Percentiles rank a stretch among this genome's conserved stretches.
Conservation (phyloP, 257 asterid species). For the Penstemon davidsonii region DNA sequence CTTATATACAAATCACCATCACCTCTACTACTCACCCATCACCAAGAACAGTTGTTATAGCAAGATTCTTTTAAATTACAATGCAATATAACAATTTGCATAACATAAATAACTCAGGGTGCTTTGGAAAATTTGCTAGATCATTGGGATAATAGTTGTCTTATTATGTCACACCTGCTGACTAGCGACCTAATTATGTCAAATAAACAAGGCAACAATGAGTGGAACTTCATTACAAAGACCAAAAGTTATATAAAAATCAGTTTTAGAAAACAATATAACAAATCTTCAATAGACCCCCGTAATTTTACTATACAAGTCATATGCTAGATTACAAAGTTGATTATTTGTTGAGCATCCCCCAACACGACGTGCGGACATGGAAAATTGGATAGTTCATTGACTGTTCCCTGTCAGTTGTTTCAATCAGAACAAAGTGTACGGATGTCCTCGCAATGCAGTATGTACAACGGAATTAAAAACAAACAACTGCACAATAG, state of each 20-base stretch:
- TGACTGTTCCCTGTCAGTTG: background rate
- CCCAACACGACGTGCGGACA: background rate
- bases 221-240: background rate
- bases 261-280: background rate
- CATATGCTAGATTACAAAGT: background rate
- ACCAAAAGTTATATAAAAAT: background rate
- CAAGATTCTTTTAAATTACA: background rate
- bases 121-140: background rate
- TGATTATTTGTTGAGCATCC: background rate
- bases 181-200: background rate
- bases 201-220: background rate
- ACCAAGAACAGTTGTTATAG: background rate
- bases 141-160: background rate
- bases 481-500: background rate
- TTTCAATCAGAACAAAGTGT: background rate
- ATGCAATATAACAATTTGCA: background rate
- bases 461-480: background rate
- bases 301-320: background rate
- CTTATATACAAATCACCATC: background rate
- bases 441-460: background rate
- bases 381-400: background rate
- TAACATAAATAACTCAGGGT: conserved; percentile 2
- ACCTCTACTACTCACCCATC: conserved; percentile 10
- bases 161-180: background rate
- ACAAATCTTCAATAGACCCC: background rate